Percentiles rank a stretch among this genome's conserved stretches.
These are phyloP conservation scores for Syzygium aromaticum DNA, from an alignment of 345 rosid genomes.

Conservation along the genomic window DNA sequence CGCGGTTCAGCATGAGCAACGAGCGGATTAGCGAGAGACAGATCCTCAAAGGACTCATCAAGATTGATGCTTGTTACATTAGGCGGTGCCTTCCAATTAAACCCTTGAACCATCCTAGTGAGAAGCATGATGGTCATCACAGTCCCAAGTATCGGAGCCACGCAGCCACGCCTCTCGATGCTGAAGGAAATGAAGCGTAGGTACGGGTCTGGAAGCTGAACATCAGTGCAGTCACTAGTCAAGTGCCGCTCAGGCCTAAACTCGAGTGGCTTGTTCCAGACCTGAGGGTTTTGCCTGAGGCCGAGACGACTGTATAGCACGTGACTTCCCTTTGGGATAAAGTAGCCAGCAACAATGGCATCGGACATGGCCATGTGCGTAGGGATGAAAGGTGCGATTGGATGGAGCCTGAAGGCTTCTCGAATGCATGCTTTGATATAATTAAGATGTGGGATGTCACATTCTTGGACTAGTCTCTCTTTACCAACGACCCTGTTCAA, in stretches of 20 bases:
- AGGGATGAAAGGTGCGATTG: conserved; percentile 30
- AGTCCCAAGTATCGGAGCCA: conserved; percentile 25
- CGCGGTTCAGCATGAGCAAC: conserved; percentile 20
- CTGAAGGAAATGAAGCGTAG: conserved; percentile 40
- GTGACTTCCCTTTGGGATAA: conserved; percentile 36
- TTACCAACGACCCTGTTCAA: conserved; percentile 33
- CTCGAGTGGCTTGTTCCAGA: conserved; percentile 4
- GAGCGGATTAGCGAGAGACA: conserved; percentile 22
- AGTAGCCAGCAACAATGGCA: conserved; percentile 23
- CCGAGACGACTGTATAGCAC: conserved; percentile 31
- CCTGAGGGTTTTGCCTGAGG: conserved; percentile 32
- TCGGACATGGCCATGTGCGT: conserved; percentile 32
- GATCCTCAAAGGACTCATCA: conserved; percentile 14
- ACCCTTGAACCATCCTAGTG: conserved; percentile 44
- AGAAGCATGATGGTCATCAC: conserved; percentile 38
- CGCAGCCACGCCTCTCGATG: conserved; percentile 36
- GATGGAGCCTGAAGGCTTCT: conserved; percentile 39
- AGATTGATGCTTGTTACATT: conserved; percentile 13
- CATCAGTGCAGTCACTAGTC: neutral
- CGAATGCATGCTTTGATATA: conserved; percentile 27
- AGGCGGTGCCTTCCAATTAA: conserved; percentile 25
- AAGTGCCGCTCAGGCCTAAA: conserved; percentile 18
- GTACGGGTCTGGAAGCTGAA: conserved; percentile 25
- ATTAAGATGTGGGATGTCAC: conserved; percentile 29
- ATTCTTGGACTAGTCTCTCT: conserved; percentile 35